A percentile compares a stretch with the other conserved stretches of the same genome.
These are phyloP conservation scores for Suhomyces xylopsoci DNA, from an alignment of 805 yeast species.

Conservation along the genomic window DNA sequence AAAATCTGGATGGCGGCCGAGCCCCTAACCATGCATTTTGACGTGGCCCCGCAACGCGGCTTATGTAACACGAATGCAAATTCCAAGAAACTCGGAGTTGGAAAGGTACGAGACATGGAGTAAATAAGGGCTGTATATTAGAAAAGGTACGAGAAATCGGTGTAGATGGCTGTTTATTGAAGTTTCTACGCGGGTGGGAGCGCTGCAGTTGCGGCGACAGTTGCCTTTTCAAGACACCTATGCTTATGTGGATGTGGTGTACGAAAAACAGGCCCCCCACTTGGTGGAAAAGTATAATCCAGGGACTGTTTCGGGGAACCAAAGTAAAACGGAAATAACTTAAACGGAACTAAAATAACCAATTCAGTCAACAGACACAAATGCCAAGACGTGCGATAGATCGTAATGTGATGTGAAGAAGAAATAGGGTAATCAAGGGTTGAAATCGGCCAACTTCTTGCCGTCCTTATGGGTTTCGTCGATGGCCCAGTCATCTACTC, in stretches of 20 bases:
- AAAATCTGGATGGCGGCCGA: neutral
- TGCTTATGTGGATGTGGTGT: neutral
- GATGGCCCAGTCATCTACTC: constrained; percentile 46
- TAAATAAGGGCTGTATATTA: neutral
- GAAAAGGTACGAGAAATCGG: neutral
- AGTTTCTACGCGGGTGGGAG: neutral
- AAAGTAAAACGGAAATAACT: neutral
- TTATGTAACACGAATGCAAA: neutral
- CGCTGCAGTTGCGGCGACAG: neutral
- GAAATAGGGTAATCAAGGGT: constrained; percentile 22
- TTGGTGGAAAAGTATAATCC: neutral
- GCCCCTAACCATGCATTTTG: neutral
- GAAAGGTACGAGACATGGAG: neutral
- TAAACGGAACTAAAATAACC: neutral
- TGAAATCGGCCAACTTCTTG: constrained; percentile 41
- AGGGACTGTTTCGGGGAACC: neutral
- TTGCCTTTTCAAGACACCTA: neutral
- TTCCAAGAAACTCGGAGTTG: neutral
- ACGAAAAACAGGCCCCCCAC: neutral
- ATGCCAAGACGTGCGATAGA: neutral
- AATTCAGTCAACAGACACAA: neutral
- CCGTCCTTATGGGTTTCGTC: constrained; percentile 23
- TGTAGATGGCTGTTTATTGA: neutral
- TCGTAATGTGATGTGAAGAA: neutral
- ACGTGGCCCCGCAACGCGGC: neutral